Conservation (phyloP, 371 early-diverging fungal genomes). For the Mycotypha africana region DNA sequence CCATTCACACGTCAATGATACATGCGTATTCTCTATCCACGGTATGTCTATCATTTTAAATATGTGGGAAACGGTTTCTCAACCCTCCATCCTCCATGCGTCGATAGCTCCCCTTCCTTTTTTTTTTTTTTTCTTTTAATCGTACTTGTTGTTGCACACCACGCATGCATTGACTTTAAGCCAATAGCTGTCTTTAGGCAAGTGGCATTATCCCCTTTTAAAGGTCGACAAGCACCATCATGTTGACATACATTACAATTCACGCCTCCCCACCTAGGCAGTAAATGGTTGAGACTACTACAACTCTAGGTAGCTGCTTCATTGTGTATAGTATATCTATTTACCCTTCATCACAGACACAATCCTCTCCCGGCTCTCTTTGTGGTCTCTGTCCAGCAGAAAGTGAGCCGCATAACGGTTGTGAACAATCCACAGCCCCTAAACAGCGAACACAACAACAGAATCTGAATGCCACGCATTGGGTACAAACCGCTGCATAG, state of each 20-base stretch:
- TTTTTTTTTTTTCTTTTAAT: neutral
- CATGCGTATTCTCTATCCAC: conserved; percentile 46
- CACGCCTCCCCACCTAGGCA: conserved; percentile 39
- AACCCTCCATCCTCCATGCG: too few species aligned
- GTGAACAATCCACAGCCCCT: conserved; percentile 35
- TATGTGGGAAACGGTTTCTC: too few species aligned
- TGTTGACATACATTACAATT: conserved; percentile 45
- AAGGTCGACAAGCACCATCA: conserved; percentile 25
- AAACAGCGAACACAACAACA: too few species aligned
- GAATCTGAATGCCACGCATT: too few species aligned
- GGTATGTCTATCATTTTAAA: conserved; percentile 31
- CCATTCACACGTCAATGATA: conserved; percentile 46
- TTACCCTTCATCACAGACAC: conserved; percentile 43
- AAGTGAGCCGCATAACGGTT: conserved; percentile 42
- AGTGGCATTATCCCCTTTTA: conserved; percentile 34
- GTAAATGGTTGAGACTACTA: too few species aligned
- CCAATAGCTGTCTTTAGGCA: conserved; percentile 44
- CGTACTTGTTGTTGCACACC: conserved; percentile 47
- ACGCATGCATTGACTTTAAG: conserved; percentile 44
- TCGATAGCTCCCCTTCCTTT: too few species aligned
- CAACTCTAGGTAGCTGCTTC: too few species aligned
- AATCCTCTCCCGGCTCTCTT: conserved; percentile 21
- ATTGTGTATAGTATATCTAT: neutral
- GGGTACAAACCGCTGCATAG: too few species aligned
- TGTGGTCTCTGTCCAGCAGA: conserved; percentile 24